Base-by-base conservation (phyloP, 2,329 filamentous ascomycete species). In the Pseudocercospora fuligena region DNA sequence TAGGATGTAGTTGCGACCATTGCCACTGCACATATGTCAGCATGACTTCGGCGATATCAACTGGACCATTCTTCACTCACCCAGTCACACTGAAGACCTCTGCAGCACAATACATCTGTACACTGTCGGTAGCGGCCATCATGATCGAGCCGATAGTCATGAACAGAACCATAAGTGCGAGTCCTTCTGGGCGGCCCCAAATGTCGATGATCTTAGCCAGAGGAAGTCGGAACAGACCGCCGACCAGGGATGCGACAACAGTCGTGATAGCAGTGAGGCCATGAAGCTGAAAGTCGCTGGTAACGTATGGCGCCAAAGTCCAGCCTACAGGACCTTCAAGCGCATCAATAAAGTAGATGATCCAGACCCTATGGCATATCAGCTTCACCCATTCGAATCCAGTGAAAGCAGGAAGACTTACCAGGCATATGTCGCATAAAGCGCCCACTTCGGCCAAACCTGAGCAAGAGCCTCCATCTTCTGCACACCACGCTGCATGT, bases 301-400 rank as follows among this genome's bases (percentile, higher is more conserved):
- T 79, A 63, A 85, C 82, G 65, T 78, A 82, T 2, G 76, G 75
- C 8, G 76, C 78, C 54, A 81, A 25, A 23, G 61, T 57, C 65
- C 65, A 67, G 16, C 61, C 47, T 12, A 58, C 63, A 2, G 61
- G 61, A 5, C 61, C 76, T 63, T 82, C 77, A 43, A 85, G 73
- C 31, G 82, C 83, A 43, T 86, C 83, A 72, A 83, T 80, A 67
- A 86, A 84, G 54, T 81, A 80, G 73, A 83, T 81, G 5, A 85
- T 67, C 68, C 81, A 85, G 27, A 85, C 78, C 60, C 81, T 83
- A 19, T 3, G 8, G 9, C 3, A 16, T 0, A 31, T 66, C 61
- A 66, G 61, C 19, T 9, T 2, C 5, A 29, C 8, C n/a, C 5
- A 47, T 8, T 8, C 16, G 5, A 23, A 14, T 14, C 5, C 19